Conservation (phyloP, 805 yeast species). For the Wickerhamomyces ciferrii region DNA sequence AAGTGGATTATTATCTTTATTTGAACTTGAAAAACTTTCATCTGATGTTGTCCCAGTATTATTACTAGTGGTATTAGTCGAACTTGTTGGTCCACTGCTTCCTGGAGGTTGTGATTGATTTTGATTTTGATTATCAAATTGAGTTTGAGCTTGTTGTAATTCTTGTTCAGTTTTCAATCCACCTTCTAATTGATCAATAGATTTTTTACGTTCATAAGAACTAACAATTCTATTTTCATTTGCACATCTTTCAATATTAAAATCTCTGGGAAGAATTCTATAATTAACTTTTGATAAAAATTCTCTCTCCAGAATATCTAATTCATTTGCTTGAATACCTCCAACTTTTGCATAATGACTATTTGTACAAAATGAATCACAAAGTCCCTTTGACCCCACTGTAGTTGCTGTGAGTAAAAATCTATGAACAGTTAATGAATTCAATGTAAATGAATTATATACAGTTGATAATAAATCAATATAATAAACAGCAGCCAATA, state of each 20-base stretch:
- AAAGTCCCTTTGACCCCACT: conserved; percentile 83
- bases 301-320: conserved; percentile 85
- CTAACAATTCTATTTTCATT: conserved; percentile 18
- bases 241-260: conserved; percentile 32
- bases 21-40: neutral
- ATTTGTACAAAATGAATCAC: conserved; percentile 92
- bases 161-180: neutral
- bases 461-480: conserved; percentile 79
- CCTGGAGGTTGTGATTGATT: neutral
- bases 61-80: neutral
- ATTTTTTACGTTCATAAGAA: conserved; percentile 12
- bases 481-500: conserved; percentile 80
- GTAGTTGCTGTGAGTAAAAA: conserved; percentile 87
- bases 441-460: conserved; percentile 75
- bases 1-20: conserved; percentile 11
- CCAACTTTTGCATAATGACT: conserved; percentile 95
- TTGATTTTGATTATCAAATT: neutral
- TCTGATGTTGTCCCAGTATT: neutral
- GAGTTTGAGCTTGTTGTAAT: neutral
- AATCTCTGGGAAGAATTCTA: conserved; percentile 58
- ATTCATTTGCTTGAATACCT: conserved; percentile 78
- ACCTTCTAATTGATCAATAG: conserved; percentile 12
- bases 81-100: too few species aligned
- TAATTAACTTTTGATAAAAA: conserved; percentile 77
- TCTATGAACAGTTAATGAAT: conserved; percentile 90